A percentile compares a stretch with the other conserved stretches of the same genome.
phyloP scores from a whole-genome alignment of 768 basidiomycete species.

The Phylloporus sp. region DNA sequence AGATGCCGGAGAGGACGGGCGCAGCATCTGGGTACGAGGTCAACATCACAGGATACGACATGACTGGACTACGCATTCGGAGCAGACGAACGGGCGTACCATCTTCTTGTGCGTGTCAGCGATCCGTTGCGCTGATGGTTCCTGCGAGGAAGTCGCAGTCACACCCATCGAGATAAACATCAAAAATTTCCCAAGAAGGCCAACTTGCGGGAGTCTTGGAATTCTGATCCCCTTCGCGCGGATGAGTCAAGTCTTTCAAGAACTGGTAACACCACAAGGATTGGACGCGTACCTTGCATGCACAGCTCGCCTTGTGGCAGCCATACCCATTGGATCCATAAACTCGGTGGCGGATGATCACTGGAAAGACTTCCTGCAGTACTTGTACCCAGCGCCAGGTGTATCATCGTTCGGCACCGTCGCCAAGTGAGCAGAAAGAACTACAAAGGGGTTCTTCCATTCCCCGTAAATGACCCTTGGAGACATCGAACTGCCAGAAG shows the following conservation, averaged over 20 bases:
- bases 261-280: background rate
- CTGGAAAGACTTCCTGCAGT: background rate
- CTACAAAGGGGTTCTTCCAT: constrained; percentile 14
- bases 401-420: background rate
- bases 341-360: constrained; percentile 21
- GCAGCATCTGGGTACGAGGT: background rate
- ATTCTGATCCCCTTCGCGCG: constrained; percentile 16
- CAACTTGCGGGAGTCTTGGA: constrained; percentile 5
- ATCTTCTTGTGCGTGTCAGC: constrained; percentile 4
- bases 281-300: constrained; percentile 4
- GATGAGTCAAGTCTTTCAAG: no score
- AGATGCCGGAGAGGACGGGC: background rate
- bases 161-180: constrained; percentile 16
- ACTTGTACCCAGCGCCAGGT: constrained; percentile 1
- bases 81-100: background rate
- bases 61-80: background rate
- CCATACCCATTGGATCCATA: background rate
- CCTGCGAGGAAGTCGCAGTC: constrained; percentile 15
- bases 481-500: constrained; percentile 11
- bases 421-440: constrained; percentile 7
- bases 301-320: background rate
- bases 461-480: constrained; percentile 20
- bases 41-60: background rate
- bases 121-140: constrained; percentile 19
- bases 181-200: constrained; percentile 15